Conservation (phyloP, 805 yeast genomes). For the Ogataea trehalophila region DNA sequence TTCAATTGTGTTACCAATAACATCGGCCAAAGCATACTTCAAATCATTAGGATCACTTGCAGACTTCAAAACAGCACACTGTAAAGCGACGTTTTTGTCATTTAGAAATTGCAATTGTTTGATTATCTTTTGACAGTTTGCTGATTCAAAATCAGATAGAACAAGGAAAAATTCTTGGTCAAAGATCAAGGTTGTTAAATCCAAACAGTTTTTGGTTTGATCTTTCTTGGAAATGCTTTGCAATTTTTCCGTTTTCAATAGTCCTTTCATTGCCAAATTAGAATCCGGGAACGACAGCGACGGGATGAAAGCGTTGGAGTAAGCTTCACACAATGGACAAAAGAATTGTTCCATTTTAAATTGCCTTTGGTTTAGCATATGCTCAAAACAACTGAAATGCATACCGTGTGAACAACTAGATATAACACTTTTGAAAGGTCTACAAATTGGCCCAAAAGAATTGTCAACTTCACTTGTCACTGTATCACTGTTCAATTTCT, state of each 20-base stretch:
- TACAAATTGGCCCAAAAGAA: slow-evolving; percentile 27
- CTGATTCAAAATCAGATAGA: slow-evolving; percentile 17
- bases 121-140: slow-evolving; percentile 14
- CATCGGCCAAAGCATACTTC: slow-evolving; percentile 17
- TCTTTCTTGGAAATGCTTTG: slow-evolving; percentile 23
- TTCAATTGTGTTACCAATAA: slow-evolving; percentile 46
- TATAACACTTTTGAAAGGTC: slow-evolving; percentile 28
- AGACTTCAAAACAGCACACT: slow-evolving; percentile 10
- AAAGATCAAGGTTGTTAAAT: slow-evolving; percentile 25
- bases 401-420: slow-evolving; percentile 50
- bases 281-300: slow-evolving; percentile 30
- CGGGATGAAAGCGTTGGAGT: slow-evolving; percentile 42
- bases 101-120: slow-evolving; percentile 18
- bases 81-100: slow-evolving; percentile 11
- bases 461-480: slow-evolving; percentile 23
- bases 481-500: slow-evolving; percentile 7
- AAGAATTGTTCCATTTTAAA: slow-evolving; percentile 23
- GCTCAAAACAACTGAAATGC: slow-evolving; percentile 41
- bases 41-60: slow-evolving; percentile 6
- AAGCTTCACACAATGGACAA: slow-evolving; percentile 49
- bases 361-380: slow-evolving; percentile 24
- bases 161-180: slow-evolving; percentile 23
- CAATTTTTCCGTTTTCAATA: slow-evolving; percentile 13
- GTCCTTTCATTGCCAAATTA: slow-evolving; percentile 18
- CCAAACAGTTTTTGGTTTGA: slow-evolving; percentile 27